Percentiles rank a stretch among this genome's conserved stretches.
These are phyloP conservation scores for Uronychia binucleata DNA, from an alignment of 73 alveolate species.

Conservation along the genomic window DNA sequence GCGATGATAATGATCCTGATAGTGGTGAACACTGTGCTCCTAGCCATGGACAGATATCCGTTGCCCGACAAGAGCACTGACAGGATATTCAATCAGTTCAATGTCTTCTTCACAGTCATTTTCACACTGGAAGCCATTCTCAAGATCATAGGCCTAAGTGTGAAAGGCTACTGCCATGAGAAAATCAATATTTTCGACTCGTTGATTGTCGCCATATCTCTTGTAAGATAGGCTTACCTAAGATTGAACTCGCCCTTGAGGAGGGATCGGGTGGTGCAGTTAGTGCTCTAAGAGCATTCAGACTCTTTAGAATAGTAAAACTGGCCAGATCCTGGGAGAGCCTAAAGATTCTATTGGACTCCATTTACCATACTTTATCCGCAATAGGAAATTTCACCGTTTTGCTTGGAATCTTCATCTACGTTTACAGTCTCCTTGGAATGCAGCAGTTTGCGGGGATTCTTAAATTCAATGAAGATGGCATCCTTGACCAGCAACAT, in stretches of 20 bases:
- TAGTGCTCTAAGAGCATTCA: neutral
- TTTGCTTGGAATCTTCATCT: slow-evolving; percentile 11
- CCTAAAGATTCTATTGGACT: slow-evolving; percentile 13
- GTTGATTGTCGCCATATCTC: slow-evolving; percentile 40
- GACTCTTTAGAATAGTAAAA: slow-evolving; percentile 45
- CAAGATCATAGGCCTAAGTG: slow-evolving; percentile 65
- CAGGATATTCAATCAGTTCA: neutral
- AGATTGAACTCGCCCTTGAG: neutral
- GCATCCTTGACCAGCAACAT: slow-evolving; percentile 4
- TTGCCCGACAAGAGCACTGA: neutral
- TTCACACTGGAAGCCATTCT: slow-evolving; percentile 57
- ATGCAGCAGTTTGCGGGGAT: slow-evolving; percentile 47
- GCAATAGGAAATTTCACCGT: slow-evolving; percentile 12
- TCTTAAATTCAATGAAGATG: slow-evolving; percentile 10
- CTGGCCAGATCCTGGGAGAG: slow-evolving; percentile 17
- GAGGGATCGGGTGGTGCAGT: slow-evolving; percentile 24
- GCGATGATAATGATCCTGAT: slow-evolving; percentile 28
- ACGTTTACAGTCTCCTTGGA: slow-evolving; percentile 34
- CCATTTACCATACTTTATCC: neutral
- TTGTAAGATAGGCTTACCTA: slow-evolving; percentile 27
- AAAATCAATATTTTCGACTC: slow-evolving; percentile 68
- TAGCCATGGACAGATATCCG: slow-evolving; percentile 59
- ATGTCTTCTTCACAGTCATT: slow-evolving; percentile 13
- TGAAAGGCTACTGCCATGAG: slow-evolving; percentile 58
- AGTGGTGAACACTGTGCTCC: slow-evolving; percentile 48